Evolutionary conservation across 2,329 filamentous ascomycete genomes (phyloP), one percentile per base, ranked within the genome.

Genomic region (Diaporthe sp.): DNA sequence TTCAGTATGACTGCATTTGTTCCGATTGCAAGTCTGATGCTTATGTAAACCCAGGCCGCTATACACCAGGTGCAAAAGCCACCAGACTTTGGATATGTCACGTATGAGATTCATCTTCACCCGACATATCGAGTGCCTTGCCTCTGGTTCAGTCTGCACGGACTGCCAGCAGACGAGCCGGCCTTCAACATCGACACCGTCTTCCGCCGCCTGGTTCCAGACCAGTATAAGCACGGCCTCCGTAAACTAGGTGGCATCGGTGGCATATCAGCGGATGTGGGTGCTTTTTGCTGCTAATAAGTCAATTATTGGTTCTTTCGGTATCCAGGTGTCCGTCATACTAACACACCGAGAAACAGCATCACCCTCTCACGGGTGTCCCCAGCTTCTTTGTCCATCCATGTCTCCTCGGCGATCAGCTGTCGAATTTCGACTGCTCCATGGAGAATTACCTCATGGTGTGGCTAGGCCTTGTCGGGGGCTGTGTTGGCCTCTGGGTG

Each of bases 361-460:
- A 97, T 84, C 95, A 98, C 88, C 96, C 97, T 71, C 84, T 94
- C 76, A 94, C 92, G 75, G 94, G 93, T 72, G 84, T 92, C 75
- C 95, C 95, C 55, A 91, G 92, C 68, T 98, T 96, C 84, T 98
- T 98, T 84, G 90, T 98, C 79, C 97, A 99, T 85, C 96, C 97
- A 34, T 98, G 97, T 85, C 91, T 94, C 82, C 94, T 97, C 12
- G 94, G 94, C 74, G 93, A 96, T 78, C 94, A 94, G 71, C 94
- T 98, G 90, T 87, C 88, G 79, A 87, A 86, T 71, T 92, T 95
- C 80, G 85, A 90, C 79, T 92, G 90, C 79, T 84, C 88, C 82
- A 86, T 88, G 82, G 84, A 92, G 80, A 88, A 92, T 80, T 98
- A 98, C 86, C 88, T 98, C 81, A 90, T 95, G 85, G 86, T 95